Percentiles rank a stretch among this genome's conserved stretches.
phyloP scores from a whole-genome alignment of 495 filamentous ascomycete species.

The Wilcoxina mikolae region DNA sequence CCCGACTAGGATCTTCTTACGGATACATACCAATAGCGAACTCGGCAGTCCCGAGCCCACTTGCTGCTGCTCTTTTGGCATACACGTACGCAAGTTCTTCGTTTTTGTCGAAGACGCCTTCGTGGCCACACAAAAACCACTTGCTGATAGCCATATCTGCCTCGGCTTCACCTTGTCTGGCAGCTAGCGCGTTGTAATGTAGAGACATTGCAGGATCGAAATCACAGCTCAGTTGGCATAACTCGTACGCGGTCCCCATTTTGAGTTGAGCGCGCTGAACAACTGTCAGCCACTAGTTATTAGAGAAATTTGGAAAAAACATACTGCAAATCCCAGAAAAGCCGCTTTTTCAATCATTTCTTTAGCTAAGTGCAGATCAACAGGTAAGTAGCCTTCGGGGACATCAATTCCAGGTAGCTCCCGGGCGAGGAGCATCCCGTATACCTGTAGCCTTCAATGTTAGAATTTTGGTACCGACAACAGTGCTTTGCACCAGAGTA shows the following conservation, averaged over 20 bases:
- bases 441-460: constrained; percentile 40
- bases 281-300: constrained; percentile 8
- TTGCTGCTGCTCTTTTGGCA: constrained; percentile 67
- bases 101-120: constrained; percentile 83
- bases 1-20: background rate
- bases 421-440: constrained; percentile 83
- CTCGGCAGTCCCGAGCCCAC: constrained; percentile 74
- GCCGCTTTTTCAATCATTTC: constrained; percentile 93
- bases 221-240: constrained; percentile 84
- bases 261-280: constrained; percentile 68
- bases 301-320: background rate
- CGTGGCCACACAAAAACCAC: constrained; percentile 94
- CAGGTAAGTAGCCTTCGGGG: constrained; percentile 56
- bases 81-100: constrained; percentile 85
- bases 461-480: background rate
- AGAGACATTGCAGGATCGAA: constrained; percentile 84
- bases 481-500: constrained; percentile 6
- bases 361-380: constrained; percentile 58
- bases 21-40: constrained; percentile 53
- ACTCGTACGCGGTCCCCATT: constrained; percentile 91
- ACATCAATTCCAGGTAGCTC: constrained; percentile 79
- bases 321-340: constrained; percentile 79
- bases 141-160: constrained; percentile 95
- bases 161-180: constrained; percentile 73
- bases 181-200: constrained; percentile 89